Evolutionary conservation across 768 basidiomycete species (phyloP).

Genomic region (Omphalotus guepiniiformis): DNA sequence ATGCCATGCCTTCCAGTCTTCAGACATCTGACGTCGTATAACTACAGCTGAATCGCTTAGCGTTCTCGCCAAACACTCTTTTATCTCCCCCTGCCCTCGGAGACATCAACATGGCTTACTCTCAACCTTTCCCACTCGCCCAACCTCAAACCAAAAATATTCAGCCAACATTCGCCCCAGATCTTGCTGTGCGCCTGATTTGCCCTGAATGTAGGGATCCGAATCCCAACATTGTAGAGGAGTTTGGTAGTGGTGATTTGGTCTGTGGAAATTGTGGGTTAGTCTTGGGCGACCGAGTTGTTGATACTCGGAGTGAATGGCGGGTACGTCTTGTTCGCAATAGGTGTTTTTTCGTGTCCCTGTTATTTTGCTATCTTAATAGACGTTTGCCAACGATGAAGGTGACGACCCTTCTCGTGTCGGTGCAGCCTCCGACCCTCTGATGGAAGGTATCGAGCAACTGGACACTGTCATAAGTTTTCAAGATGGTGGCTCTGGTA

Average conservation of each 20-base stretch:
- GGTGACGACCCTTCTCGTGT: slow-evolving; percentile 99
- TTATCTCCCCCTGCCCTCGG: too few species aligned
- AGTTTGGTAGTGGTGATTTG: slow-evolving; percentile 96
- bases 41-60: too few species aligned
- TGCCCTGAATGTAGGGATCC: slow-evolving; percentile 96
- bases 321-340: slow-evolving; percentile 53
- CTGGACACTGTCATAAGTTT: slow-evolving; percentile 94
- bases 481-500: slow-evolving; percentile 90
- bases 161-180: slow-evolving; percentile 68
- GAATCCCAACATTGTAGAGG: slow-evolving; percentile 92
- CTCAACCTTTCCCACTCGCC: slow-evolving; percentile 80
- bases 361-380: slow-evolving; percentile 15
- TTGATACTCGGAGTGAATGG: slow-evolving; percentile 99
- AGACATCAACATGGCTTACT: slow-evolving; percentile 69
- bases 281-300: slow-evolving; percentile 92
- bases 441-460: slow-evolving; percentile 93
- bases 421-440: slow-evolving; percentile 90
- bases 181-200: slow-evolving; percentile 83
- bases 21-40: too few species aligned
- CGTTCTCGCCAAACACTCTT: too few species aligned
- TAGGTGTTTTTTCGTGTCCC: slow-evolving; percentile 10
- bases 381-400: slow-evolving; percentile 99
- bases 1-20: too few species aligned
- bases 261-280: slow-evolving; percentile 93
- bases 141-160: slow-evolving; percentile 46